Evolutionary conservation across 768 basidiomycete genomes (phyloP).

Genomic region (Pisolithus albus): DNA sequence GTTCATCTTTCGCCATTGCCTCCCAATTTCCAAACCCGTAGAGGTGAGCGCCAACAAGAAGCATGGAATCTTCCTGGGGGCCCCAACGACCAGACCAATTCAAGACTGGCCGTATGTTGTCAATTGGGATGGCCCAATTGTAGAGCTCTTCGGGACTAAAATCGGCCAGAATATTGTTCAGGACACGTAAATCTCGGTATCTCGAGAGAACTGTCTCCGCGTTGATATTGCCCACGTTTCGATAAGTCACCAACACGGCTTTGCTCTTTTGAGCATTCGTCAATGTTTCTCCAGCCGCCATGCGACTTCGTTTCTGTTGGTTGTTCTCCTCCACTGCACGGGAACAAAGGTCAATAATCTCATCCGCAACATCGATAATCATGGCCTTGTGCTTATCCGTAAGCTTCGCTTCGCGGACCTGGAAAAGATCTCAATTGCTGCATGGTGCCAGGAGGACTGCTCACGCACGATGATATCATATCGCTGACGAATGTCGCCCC

Average conservation of each 20-base stretch:
- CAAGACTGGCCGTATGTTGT: conserved; percentile 87
- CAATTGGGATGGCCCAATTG: conserved; percentile 84
- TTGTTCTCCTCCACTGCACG: conserved; percentile 82
- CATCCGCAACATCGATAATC: conserved; percentile 87
- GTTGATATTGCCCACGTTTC: conserved; percentile 89
- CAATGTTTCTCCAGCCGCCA: conserved; percentile 80
- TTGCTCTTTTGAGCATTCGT: conserved; percentile 95
- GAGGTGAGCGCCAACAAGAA: conserved; percentile 86
- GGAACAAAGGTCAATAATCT: conserved; percentile 81
- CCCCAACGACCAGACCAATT: conserved; percentile 98
- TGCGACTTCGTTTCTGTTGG: conserved; percentile 65
- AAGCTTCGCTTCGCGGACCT: conserved; percentile 88
- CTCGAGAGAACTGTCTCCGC: conserved; percentile 94
- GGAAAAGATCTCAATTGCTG: conserved; percentile 3
- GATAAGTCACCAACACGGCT: conserved; percentile 88
- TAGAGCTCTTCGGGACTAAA: conserved; percentile 60
- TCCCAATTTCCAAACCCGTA: conserved; percentile 99
- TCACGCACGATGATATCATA: conserved; percentile 86
- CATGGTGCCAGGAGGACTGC: neutral
- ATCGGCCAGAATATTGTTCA: conserved; percentile 70
- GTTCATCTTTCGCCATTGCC: conserved; percentile 81
- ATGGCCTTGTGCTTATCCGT: conserved; percentile 91
- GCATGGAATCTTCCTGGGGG: conserved; percentile 85
- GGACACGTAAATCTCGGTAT: conserved; percentile 79
- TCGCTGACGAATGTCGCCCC: conserved; percentile 94